Conservation (phyloP, 78 protist species). For the Dictyostelium capitatum region DNA sequence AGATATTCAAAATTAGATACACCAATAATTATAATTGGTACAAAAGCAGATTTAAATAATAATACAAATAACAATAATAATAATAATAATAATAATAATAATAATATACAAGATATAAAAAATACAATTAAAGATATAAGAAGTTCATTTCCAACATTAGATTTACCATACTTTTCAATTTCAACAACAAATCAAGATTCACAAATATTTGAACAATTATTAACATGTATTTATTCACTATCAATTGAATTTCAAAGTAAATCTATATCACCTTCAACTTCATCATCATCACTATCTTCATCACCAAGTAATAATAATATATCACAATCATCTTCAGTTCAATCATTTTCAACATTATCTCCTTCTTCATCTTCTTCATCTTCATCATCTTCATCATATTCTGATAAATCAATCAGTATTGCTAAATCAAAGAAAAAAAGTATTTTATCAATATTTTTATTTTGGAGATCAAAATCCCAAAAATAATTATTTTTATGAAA, state of each 20-base stretch:
- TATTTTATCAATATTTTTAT: slow-evolving; percentile 15
- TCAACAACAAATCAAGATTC: neutral
- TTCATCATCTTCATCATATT: too few relatives aligned
- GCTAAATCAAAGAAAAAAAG: slow-evolving; percentile 42
- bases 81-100: neutral
- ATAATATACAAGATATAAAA: neutral
- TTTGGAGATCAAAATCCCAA: neutral
- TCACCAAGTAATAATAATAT: neutral
- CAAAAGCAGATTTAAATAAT: too few relatives aligned
- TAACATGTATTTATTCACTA: neutral
- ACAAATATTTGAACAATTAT: neutral
- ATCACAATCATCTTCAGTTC: neutral
- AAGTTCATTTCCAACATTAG: neutral
- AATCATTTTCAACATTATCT: neutral
- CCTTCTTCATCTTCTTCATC: neutral
- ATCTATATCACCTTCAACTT: too few relatives aligned
- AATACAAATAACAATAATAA: too few relatives aligned
- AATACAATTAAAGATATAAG: neutral
- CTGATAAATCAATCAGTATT: too few relatives aligned
- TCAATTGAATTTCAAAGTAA: slow-evolving; percentile 5
- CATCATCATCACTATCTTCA: too few relatives aligned
- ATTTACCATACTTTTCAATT: neutral
- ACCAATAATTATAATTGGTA: neutral
- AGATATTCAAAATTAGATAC: slow-evolving; percentile 6
- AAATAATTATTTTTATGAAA: neutral